Percentiles rank a stretch among this genome's conserved stretches.
Conservation (phyloP, 108 stramenopile species). For the Hondaea fermentalgiana region DNA sequence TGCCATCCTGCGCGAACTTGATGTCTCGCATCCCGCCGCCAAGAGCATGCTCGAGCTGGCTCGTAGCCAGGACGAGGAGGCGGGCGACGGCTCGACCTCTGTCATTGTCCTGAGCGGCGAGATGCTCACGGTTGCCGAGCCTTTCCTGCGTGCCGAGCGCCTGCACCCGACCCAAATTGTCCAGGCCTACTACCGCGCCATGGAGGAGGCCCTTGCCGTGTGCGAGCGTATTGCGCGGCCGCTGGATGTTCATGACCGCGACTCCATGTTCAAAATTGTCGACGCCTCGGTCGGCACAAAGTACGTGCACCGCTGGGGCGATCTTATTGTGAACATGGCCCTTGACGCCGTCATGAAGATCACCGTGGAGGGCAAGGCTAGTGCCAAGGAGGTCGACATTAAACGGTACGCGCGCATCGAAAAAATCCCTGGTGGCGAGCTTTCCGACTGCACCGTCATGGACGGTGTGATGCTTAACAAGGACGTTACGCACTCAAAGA, state of each 20-base stretch:
- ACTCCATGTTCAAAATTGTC: conserved; percentile 75
- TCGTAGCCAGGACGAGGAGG: conserved; percentile 97
- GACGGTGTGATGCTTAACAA: conserved; percentile 99
- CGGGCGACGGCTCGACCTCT: conserved; percentile 98
- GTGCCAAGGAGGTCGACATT: conserved; percentile 74
- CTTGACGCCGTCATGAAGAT: conserved; percentile 86
- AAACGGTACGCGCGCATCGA: conserved; percentile 99
- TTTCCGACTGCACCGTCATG: conserved; percentile 77
- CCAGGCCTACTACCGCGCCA: conserved; percentile 81
- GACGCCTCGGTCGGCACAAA: conserved; percentile 91
- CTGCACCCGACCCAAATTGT: conserved; percentile 96
- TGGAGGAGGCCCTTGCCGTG: conserved; percentile 75
- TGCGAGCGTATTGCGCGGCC: conserved; percentile 72
- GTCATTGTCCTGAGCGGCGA: conserved; percentile 95
- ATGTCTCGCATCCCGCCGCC: conserved; percentile 98
- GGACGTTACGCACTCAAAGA: conserved; percentile 94
- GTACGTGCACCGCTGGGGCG: conserved; percentile 90
- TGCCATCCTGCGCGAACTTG: conserved; percentile 95
- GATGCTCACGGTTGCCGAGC: conserved; percentile 91
- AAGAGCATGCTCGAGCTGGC: conserved; percentile 98
- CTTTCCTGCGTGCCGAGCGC: conserved; percentile 70
- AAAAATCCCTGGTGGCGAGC: conserved; percentile 98
- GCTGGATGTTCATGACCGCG: conserved; percentile 77
- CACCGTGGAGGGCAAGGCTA: conserved; percentile 34
- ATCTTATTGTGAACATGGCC: conserved; percentile 91